phyloP scores from a whole-genome alignment of 345 rosid species.

The Theobroma cacao region DNA sequence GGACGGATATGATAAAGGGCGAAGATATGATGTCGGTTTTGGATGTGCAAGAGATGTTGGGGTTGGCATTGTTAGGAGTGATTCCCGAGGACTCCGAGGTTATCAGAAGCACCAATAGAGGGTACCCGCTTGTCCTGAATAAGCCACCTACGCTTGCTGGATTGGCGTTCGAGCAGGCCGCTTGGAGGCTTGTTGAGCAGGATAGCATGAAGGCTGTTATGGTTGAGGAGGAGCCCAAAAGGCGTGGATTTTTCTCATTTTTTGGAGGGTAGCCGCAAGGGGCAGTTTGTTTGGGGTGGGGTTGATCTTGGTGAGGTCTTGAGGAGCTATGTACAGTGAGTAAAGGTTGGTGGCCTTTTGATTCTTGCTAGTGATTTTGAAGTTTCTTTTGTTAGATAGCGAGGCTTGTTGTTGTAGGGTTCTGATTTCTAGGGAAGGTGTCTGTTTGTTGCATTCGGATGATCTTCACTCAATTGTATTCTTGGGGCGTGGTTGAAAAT shows the following conservation, averaged over 20 bases:
- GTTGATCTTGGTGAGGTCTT: background rate
- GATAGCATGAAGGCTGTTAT: constrained; percentile 96
- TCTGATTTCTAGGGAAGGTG: background rate
- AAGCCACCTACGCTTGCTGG: constrained; percentile 95
- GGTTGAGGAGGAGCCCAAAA: constrained; percentile 95
- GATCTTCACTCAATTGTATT: background rate
- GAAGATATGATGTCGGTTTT: constrained; percentile 99
- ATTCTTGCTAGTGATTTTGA: background rate
- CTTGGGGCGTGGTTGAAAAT: background rate
- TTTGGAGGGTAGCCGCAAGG: constrained; percentile 52
- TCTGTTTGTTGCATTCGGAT: background rate
- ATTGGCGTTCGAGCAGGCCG: constrained; percentile 95
- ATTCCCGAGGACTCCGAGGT: constrained; percentile 96
- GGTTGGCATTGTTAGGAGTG: constrained; percentile 72
- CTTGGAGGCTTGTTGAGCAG: constrained; percentile 97
- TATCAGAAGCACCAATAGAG: constrained; percentile 84
- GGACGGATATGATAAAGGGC: constrained; percentile 97
- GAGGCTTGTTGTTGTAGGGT: background rate
- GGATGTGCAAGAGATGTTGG: constrained; percentile 94
- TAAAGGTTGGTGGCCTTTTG: constrained; percentile 2
- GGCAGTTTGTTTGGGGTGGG: background rate
- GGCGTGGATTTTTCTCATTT: constrained; percentile 81
- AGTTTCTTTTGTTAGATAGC: background rate
- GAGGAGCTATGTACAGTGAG: constrained; percentile 33
- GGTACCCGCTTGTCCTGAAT: constrained; percentile 84